These are phyloP conservation scores for Colletotrichum gigasporum DNA, from an alignment of 2,329 filamentous ascomycete genomes.

Conservation along the genomic window DNA sequence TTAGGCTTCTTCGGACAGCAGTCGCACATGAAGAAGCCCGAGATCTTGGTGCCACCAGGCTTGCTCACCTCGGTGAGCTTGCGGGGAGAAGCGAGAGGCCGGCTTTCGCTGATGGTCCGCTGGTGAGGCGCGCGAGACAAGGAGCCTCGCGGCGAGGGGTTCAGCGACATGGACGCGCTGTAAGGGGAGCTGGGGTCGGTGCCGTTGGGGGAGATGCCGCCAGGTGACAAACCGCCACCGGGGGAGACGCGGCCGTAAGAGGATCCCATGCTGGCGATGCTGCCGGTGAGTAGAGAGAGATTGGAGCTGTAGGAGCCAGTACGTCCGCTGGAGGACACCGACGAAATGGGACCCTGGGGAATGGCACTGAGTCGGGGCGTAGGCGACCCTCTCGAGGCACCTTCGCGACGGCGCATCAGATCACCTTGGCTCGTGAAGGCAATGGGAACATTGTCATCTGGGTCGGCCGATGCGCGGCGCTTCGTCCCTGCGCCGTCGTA, in stretches of 20 bases:
- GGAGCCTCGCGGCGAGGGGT: slow-evolving; percentile 59
- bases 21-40: slow-evolving; percentile 77
- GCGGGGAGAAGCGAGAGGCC: slow-evolving; percentile 57
- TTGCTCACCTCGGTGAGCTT: slow-evolving; percentile 62
- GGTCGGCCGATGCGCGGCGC: slow-evolving; percentile 65
- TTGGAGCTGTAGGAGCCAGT: slow-evolving; percentile 59
- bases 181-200: slow-evolving; percentile 57
- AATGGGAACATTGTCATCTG: slow-evolving; percentile 48
- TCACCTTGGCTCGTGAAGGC: slow-evolving; percentile 48
- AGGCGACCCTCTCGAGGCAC: slow-evolving; percentile 60
- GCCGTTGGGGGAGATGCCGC: slow-evolving; percentile 60
- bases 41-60: slow-evolving; percentile 56
- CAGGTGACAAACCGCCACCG: slow-evolving; percentile 51
- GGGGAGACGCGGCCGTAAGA: slow-evolving; percentile 59
- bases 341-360: slow-evolving; percentile 55
- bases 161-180: slow-evolving; percentile 56
- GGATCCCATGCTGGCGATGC: slow-evolving; percentile 49
- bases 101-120: slow-evolving; percentile 54
- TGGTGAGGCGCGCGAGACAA: slow-evolving; percentile 55
- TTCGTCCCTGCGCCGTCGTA: slow-evolving; percentile 59
- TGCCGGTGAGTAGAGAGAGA: slow-evolving; percentile 51
- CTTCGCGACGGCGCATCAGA: slow-evolving; percentile 57
- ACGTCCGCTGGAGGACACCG: slow-evolving; percentile 54
- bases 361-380: slow-evolving; percentile 58
- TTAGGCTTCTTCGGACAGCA: slow-evolving; percentile 98